Evolutionary conservation across 2,329 filamentous ascomycete species (phyloP), one percentile per base, ranked within the genome.

Genomic region (Paramyrothecium sp.): DNA sequence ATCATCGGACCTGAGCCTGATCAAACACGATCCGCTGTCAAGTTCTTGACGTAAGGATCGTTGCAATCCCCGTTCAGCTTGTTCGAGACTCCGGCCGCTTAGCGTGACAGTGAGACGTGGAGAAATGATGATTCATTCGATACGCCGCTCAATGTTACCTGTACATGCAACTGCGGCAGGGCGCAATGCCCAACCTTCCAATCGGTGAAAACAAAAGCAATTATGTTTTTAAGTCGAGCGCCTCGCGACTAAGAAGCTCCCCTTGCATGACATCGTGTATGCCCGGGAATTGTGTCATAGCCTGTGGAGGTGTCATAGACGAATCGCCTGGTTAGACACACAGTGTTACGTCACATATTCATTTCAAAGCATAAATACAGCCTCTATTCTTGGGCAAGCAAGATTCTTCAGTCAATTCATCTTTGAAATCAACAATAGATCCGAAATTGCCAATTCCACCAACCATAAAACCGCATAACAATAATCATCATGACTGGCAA

Each of bases 401-500:
- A 44, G 5, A 17, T 44, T 4, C 5, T 7, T 7, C n/a, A 17
- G 5, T 44, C 38, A 44, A 44, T 44, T 19, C 38, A 44, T 44
- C 38, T 7, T 44, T 44, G 5, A 7, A 16, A 44, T 10, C 33
- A 38, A 44, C 38, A 44, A 17, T 44, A 17, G 38, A 7, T 12
- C n/a, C 33, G 8, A 38, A n/a, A n/a, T n/a, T n/a, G 10, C 26
- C 26, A 44, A 16, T 44, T 44, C 38, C 5, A 19, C 38, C n/a
- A 16, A 16, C 38, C 38, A 38, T 10, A 38, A 8, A 38, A n/a
- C n/a, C n/a, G n/a, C n/a, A n/a, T n/a, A 48, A 20, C 49, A 30
- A 53, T 16, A 20, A 7, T 53, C 54, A 63, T 33, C 21, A 65
- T 65, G 63, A 56, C 61, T 3, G 60, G 65, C 21, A 67, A 65